Base-by-base conservation (phyloP, 805 yeast species). In the Starmerella davenportii region DNA sequence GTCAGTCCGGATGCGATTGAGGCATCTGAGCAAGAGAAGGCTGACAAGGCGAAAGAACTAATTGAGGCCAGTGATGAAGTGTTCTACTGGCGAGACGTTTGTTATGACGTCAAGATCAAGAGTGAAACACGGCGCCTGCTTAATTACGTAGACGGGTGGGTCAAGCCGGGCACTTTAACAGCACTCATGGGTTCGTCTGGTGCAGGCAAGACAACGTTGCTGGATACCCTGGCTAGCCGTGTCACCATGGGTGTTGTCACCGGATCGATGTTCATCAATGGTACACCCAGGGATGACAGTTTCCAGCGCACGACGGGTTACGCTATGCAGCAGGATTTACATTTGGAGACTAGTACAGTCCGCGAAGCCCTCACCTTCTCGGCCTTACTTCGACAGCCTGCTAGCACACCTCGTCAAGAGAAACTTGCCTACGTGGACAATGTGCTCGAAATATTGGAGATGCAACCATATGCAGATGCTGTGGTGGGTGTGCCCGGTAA, bases 151-250 rank as follows among this genome's bases (percentile, higher is more conserved):
- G 71, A 69, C 50, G 87, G 87, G 36, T 78, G 74, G 65, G 81
- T 76, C 39, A 74, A 73, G 51, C 87, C 87, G 16, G 87, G 87
- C 50, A 76, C 79, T 41, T 63, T 78, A 56, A 77, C 85, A 30
- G 87, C 87, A 4, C 63, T 78, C 42, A 77, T 78, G 85, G 90
- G 90, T 51, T 79, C 76, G 38, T 78, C 87, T 25, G 90, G 90
- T 61, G 90, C 90, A 34, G 90, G 90, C 62, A 78, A 78, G 52
- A 78, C 90, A 19, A 79, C 87, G 2, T 61, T 78, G 41, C 63
- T 79, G 49, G 77, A 78, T 56, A 74, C 76, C 47, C 65, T 79
- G 43, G 74, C 82, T 17, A 79, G 74, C 51, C 68, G 87, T 56
- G 69, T 76, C 39, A 68, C 74, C 32, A 63, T 69, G 54, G 90